Conservation (phyloP, 2,329 filamentous ascomycete genomes). For the Cercospora sesami region DNA sequence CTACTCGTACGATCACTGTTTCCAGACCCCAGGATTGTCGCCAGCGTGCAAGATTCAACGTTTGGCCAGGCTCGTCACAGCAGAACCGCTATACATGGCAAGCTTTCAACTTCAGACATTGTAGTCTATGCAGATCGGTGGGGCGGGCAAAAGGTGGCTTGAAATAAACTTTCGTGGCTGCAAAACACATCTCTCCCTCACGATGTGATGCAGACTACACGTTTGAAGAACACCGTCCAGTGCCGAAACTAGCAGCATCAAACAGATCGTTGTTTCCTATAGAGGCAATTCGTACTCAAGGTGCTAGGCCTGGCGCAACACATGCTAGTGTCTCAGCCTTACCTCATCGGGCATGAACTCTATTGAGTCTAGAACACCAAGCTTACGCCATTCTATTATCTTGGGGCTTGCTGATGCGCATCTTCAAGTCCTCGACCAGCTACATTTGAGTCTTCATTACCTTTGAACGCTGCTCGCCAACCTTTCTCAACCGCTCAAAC, state of each 20-base stretch:
- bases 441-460: background rate
- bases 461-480: background rate
- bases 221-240: too few species aligned
- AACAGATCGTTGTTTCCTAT: background rate
- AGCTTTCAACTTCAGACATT: background rate
- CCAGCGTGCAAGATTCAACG: too few species aligned
- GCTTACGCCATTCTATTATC: background rate
- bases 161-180: background rate
- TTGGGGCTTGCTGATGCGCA: background rate
- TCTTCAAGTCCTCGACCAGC: background rate
- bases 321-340: background rate
- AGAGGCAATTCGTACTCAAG: background rate
- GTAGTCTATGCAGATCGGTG: background rate
- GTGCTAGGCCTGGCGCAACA: background rate
- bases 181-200: background rate
- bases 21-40: too few species aligned
- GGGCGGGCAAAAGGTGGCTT: background rate
- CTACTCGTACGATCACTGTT: too few species aligned
- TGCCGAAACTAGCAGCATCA: too few species aligned
- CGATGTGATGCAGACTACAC: too few species aligned
- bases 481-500: background rate
- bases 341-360: background rate
- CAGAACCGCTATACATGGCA: too few species aligned
- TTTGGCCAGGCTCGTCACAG: too few species aligned
- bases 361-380: background rate